Base-by-base conservation (phyloP, 2,329 filamentous ascomycete species). In the Colletotrichum graminicola region DNA sequence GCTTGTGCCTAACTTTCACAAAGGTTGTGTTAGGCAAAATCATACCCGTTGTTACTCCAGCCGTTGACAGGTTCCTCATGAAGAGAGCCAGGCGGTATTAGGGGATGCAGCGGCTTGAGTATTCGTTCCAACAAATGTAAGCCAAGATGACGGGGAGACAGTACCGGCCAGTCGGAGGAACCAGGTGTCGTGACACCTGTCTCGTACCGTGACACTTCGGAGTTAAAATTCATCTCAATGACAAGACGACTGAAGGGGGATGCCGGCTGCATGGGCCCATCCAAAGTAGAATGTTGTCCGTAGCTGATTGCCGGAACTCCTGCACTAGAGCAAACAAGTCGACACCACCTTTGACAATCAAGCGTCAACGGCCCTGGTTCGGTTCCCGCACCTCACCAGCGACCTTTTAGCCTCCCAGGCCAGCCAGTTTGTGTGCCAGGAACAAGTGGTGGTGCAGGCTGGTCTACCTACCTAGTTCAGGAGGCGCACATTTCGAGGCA, bases 311-410 rank as follows among this genome's bases (percentile, higher is more conserved):
- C 57, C 64, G 64, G 57, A 67, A 57, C 57, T 68, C 59, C 26
- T 67, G 67, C 57, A 67, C 52, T 26, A 21, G 10, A 67, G 64
- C 43, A 59, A 43, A 45, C 52, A 57, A 36, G 51, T 41, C 52
- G 43, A 67, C 68, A 59, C 64, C 52, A 56, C 67, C 64, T 62
- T 52, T 29, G 56, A 52, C 23, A 52, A 41, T 47, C 32, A 43
- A 62, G 63, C 57, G 41, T 47, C 47, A 21, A 62, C 32, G 55
- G 63, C 43, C 68, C 68, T 63, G 57, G 60, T 52, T 63, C 65
- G n/a, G 45, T 55, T 60, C 43, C 49, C 54, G 52, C 69, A 71
- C 69, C 68, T 71, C 65, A 71, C 65, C 65, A 49, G 52, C 45
- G 39, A 43, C 26, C 59, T 60, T 68, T 68, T 71, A 26, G 52